A percentile compares a stretch with the other conserved stretches of the same genome.
phyloP scores from a whole-genome alignment of 2,329 filamentous ascomycete species.

The Aspergillus neotritici region DNA sequence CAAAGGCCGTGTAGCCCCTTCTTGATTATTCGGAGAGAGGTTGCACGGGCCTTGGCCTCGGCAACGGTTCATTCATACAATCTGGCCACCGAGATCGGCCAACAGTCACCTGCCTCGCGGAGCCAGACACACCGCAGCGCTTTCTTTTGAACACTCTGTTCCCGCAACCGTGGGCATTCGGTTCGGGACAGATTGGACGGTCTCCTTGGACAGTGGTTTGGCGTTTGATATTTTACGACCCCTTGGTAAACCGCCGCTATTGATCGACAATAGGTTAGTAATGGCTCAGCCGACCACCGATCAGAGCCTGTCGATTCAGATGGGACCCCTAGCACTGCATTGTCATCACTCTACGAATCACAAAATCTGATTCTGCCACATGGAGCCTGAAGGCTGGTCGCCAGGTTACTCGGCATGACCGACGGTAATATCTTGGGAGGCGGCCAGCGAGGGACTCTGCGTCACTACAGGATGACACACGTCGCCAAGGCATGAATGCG shows the following conservation, averaged over 20 bases:
- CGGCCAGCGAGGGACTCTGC: constrained; percentile 23
- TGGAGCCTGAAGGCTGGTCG: too few species aligned
- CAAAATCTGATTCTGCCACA: constrained; percentile 25
- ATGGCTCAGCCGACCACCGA: constrained; percentile 23
- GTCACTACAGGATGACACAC: constrained; percentile 20
- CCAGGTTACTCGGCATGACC: neutral
- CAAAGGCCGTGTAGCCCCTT: constrained; percentile 30
- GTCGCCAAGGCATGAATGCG: constrained; percentile 26
- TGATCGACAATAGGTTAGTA: too few species aligned
- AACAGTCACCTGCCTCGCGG: constrained; percentile 22
- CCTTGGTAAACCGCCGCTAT: too few species aligned
- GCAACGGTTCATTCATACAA: constrained; percentile 31
- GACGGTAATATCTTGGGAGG: constrained; percentile 19
- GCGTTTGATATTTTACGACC: too few species aligned
- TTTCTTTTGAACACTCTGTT: constrained; percentile 27
- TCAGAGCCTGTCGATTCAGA: constrained; percentile 36
- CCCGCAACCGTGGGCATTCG: too few species aligned
- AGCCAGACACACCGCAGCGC: constrained; percentile 22
- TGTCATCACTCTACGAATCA: constrained; percentile 36
- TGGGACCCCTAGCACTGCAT: constrained; percentile 22
- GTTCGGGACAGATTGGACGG: too few species aligned
- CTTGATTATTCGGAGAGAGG: constrained; percentile 19
- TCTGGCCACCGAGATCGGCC: constrained; percentile 34
- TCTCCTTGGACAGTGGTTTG: too few species aligned
- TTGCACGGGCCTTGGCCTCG: constrained; percentile 22